phyloP scores from a whole-genome alignment of 2,329 filamentous ascomycete genomes.

The Cadophora sp. region DNA sequence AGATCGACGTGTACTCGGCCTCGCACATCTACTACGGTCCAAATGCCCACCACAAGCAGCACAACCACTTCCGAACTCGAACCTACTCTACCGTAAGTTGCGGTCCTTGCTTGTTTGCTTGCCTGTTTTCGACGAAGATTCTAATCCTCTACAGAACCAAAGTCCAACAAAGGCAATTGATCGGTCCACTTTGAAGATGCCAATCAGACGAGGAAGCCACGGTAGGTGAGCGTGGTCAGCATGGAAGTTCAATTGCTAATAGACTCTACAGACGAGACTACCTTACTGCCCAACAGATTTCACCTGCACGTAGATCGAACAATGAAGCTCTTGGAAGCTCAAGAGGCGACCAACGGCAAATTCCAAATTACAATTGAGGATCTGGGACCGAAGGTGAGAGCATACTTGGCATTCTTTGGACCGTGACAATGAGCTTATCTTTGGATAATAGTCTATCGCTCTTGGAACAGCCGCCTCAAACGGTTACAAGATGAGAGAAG shows the following conservation, averaged over 20 bases:
- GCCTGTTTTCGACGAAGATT: not conserved
- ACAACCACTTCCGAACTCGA: slow-evolving; percentile 40
- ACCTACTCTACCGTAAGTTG: slow-evolving; percentile 44
- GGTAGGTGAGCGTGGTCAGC: slow-evolving; percentile 35
- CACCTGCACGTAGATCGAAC: slow-evolving; percentile 87
- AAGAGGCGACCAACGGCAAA: slow-evolving; percentile 93
- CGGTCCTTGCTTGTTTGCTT: not conserved
- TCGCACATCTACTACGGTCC: slow-evolving; percentile 45
- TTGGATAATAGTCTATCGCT: slow-evolving; percentile 70
- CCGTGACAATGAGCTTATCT: slow-evolving; percentile 2
- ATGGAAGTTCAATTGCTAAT: slow-evolving; percentile 23
- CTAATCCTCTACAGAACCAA: slow-evolving; percentile 37
- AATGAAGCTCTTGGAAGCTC: slow-evolving; percentile 76
- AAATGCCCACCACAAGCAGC: slow-evolving; percentile 35
- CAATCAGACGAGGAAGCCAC: slow-evolving; percentile 44
- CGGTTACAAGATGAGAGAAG: slow-evolving; percentile 85
- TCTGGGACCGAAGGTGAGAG: slow-evolving; percentile 80
- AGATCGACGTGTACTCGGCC: slow-evolving; percentile 42
- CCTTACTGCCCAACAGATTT: slow-evolving; percentile 76
- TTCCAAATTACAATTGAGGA: slow-evolving; percentile 99
- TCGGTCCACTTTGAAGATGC: slow-evolving; percentile 36
- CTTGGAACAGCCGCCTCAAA: slow-evolving; percentile 86
- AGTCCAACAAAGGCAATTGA: slow-evolving; percentile 29
- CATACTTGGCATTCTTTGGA: not conserved
- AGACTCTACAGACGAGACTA: slow-evolving; percentile 69